phyloP scores from a whole-genome alignment of 306 rosid species.

The Ormosia semicastrata region DNA sequence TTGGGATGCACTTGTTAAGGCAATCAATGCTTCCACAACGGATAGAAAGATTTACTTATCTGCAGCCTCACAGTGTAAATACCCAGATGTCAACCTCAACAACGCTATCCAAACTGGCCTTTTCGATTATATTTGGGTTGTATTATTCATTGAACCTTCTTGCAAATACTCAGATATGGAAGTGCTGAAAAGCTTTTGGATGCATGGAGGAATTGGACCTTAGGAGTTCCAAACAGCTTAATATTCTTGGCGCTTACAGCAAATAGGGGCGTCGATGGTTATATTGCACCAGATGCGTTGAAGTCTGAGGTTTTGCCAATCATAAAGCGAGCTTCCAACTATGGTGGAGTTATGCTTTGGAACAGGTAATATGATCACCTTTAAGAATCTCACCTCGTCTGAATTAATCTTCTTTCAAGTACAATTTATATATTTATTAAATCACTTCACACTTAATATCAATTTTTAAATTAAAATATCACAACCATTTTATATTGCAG shows the following conservation, averaged over 20 bases:
- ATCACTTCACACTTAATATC: too few relatives aligned
- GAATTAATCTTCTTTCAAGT: too few relatives aligned
- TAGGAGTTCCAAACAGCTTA: background rate
- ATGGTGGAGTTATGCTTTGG: constrained; percentile 61
- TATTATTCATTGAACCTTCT: background rate
- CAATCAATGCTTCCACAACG: background rate
- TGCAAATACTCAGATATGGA: constrained; percentile 31
- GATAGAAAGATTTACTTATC: constrained; percentile 20
- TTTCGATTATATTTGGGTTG: constrained; percentile 50
- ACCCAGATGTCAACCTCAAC: constrained; percentile 31
- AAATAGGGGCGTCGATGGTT: constrained; percentile 22
- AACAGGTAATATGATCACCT: constrained; percentile 1
- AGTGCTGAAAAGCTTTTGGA: constrained; percentile 1
- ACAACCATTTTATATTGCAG: too few relatives aligned
- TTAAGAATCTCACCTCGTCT: too few relatives aligned
- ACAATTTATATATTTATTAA: too few relatives aligned
- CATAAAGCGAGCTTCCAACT: constrained; percentile 30
- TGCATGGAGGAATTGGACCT: constrained; percentile 47
- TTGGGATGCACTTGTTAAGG: constrained; percentile 35
- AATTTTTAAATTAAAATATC: too few relatives aligned
- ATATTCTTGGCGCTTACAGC: constrained; percentile 27
- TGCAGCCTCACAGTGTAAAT: constrained; percentile 43
- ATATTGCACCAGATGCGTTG: constrained; percentile 31
- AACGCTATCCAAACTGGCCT: constrained; percentile 34
- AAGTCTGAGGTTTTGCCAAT: constrained; percentile 43